These are phyloP conservation scores for Termitomyces sp. DNA, from an alignment of 1,284 basidiomycete genomes.

Conservation along the genomic window DNA sequence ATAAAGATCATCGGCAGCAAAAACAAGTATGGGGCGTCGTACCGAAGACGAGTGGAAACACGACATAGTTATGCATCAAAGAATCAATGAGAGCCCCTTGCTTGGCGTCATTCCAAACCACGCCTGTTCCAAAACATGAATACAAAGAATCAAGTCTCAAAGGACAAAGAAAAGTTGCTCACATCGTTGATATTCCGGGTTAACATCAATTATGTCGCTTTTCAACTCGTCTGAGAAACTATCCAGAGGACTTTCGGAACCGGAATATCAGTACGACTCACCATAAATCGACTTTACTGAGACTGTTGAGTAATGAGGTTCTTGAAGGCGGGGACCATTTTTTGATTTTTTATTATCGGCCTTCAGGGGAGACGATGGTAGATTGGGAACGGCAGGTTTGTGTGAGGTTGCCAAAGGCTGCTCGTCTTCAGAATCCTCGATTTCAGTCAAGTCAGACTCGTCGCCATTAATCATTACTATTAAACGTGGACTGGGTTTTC, in stretches of 20 bases:
- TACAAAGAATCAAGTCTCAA: not conserved
- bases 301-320: slow-evolving; percentile 47
- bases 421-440: slow-evolving; percentile 10
- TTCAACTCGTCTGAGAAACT: not conserved
- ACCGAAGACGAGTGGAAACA: slow-evolving; percentile 69
- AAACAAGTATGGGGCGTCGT: slow-evolving; percentile 15
- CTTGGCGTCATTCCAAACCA: slow-evolving; percentile 64
- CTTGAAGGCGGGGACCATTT: slow-evolving; percentile 28
- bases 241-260: not conserved
- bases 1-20: not conserved
- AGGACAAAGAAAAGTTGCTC: slow-evolving; percentile 7
- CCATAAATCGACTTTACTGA: slow-evolving; percentile 49
- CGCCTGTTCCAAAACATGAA: slow-evolving; percentile 33
- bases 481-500: not conserved
- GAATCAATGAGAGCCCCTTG: slow-evolving; percentile 66
- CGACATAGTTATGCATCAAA: slow-evolving; percentile 61
- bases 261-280: slow-evolving; percentile 19
- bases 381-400: not conserved
- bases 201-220: slow-evolving; percentile 41
- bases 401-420: not conserved
- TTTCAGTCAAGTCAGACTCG: slow-evolving; percentile 10
- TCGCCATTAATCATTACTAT: slow-evolving; percentile 1
- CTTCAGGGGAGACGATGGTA: not conserved
- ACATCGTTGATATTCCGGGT: slow-evolving; percentile 71
- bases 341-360: not conserved